Percentiles rank a stretch among this genome's conserved stretches.
Evolutionary conservation across 441 rosid species (phyloP).

Genomic region (Euphorbia schlechtendalii): DNA sequence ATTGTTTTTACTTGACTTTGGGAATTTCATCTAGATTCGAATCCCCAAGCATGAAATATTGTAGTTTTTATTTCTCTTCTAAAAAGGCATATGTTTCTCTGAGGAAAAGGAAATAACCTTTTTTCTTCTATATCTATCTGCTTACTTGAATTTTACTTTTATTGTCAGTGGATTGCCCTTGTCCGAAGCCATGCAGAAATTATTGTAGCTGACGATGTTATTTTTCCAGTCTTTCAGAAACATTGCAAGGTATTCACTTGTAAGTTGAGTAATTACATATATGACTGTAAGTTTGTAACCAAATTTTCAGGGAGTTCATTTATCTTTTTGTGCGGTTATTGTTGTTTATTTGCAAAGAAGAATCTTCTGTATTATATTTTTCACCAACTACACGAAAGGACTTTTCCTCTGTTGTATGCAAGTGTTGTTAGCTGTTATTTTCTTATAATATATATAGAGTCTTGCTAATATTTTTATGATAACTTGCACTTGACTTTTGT

Average conservation of each 20-base stretch:
- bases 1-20: not conserved
- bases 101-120: not conserved
- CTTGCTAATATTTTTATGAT: not conserved
- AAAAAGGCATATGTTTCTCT: no score
- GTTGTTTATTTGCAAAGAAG: not conserved
- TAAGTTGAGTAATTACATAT: conserved; percentile 9
- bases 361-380: conserved; percentile 5
- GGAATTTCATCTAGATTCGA: not conserved
- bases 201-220: conserved; percentile 59
- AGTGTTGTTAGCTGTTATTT: not conserved
- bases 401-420: conserved; percentile 5
- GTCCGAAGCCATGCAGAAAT: conserved; percentile 77
- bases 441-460: not conserved
- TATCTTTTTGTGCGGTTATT: not conserved
- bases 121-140: not conserved
- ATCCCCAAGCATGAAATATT: not conserved
- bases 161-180: conserved; percentile 72
- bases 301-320: not conserved
- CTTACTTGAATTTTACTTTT: conserved; percentile 13
- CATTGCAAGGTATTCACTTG: conserved; percentile 62
- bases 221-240: conserved; percentile 63
- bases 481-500: not conserved
- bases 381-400: not conserved
- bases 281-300: not conserved
- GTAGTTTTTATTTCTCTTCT: not conserved